Conservation (phyloP, 2,329 filamentous ascomycete species). For the Magnaporthales sp. region DNA sequence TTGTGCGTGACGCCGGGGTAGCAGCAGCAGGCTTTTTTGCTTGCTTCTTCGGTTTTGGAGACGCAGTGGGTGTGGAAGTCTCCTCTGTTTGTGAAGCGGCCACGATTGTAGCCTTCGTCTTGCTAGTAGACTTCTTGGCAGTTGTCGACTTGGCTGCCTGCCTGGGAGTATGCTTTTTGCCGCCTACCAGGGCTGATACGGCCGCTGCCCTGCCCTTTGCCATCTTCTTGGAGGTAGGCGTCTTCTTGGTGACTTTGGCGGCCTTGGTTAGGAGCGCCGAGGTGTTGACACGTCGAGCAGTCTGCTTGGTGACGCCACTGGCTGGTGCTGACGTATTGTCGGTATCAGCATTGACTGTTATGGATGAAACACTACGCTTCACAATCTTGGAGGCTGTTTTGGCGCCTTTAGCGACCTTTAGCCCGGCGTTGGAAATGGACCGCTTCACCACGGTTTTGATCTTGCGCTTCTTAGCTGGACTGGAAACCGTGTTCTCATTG, state of each 20-base stretch:
- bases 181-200: neutral
- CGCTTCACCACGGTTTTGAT: constrained; percentile 29
- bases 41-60: constrained; percentile 2
- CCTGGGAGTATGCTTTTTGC: neutral
- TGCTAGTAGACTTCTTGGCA: constrained; percentile 5
- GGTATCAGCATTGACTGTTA: constrained; percentile 28
- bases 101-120: neutral
- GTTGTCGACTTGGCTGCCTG: neutral
- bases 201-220: neutral
- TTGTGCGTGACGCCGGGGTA: neutral
- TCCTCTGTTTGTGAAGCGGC: constrained; percentile 3
- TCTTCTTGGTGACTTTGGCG: neutral
- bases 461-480: constrained; percentile 36
- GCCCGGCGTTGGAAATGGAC: constrained; percentile 19
- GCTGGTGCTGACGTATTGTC: constrained; percentile 12
- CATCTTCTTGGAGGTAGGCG: constrained; percentile 1
- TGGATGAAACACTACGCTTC: constrained; percentile 29
- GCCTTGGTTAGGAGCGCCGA: constrained; percentile 3
- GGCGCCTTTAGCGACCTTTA: constrained; percentile 24
- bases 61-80: neutral
- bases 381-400: constrained; percentile 25
- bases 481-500: constrained; percentile 14
- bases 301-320: constrained; percentile 7
- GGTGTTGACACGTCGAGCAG: neutral
- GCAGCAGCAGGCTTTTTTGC: neutral